Evolutionary conservation across 495 filamentous ascomycete genomes (phyloP), one percentile per base, ranked within the genome.

Genomic region (Aspergillus homomorphus): DNA sequence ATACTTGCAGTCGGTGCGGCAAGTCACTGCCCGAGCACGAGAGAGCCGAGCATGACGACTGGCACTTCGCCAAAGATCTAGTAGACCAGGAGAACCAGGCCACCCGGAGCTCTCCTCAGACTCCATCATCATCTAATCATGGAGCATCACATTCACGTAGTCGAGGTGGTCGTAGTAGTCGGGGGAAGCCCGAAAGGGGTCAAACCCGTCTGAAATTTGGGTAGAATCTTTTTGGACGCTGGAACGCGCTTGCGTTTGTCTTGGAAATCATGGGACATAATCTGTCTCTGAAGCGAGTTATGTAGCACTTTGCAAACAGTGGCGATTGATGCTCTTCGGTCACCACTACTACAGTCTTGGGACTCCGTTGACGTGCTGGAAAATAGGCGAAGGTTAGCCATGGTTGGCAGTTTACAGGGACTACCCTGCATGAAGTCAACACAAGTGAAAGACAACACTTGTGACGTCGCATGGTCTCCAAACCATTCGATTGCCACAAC

Each of bases 51-150:
- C 94, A 98, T 67, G 80, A 89, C 43, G 94, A 98, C 69, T 98
- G 92, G 89, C 94, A 98, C 76, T 90, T 96, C 72, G 94, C 94
- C 43, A 91, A 89, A 76, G 86, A 90, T 63, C 80, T 98, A 24
- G 87, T 88, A 62, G 80, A 84, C 7, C 80, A 91, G 60, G 81
- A 84, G 48, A 74, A 69, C 28, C 67, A 73, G 57, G 66, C 68
- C 45, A 65, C 67, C 4, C 66, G 60, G 20, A 61, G 45, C 41
- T 66, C 60, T 18, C 73, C 65, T n/a, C 58, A 64, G 38, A 55
- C 58, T 45, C 54, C 59, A 20, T 41, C 66, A 26, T 42, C 66
- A 41, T 64, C 54, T 38, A 66, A 51, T 50, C 12, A 66, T n/a
- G 62, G 64, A 54, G 42, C 62, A n/a, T 54, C 71, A 16, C 70